Base-by-base conservation (phyloP, 2,329 filamentous ascomycete genomes). In the Paraphaeosphaeria minitans region DNA sequence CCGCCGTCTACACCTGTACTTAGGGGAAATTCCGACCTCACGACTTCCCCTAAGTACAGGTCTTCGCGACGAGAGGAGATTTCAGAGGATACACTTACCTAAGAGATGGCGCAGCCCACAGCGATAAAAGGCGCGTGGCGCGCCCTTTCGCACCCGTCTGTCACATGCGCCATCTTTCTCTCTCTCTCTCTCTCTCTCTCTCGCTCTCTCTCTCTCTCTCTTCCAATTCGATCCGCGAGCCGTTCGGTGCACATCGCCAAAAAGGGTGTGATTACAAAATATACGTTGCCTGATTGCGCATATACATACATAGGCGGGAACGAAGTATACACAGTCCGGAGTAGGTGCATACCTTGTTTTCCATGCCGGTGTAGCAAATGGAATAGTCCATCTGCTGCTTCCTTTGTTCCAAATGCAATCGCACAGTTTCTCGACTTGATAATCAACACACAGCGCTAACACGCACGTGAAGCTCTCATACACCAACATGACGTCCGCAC, bases 401-500 rank as follows among this genome's bases (percentile, higher is more conserved):
- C 22, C 33, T 48, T 33, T 46, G 39, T 53, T 3, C 29, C 35
- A 14, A 37, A 33, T 41, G 31, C 47, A 41, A 57, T 14, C 43
- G 12, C 33, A n/a, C 41, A 33, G 13, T 41, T 29, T n/a, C 19
- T 41, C 41, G 19, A 33, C 4, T 39, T n/a, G n/a, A n/a, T n/a
- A n/a, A n/a, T 13, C 53, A 39, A 47, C 31, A 51, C 43, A 4
- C n/a, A 16, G 16, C 9, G 33, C 53, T 54, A 24, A 58, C 29
- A 22, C 6, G 7, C 39, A 9, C 10, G 6, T n/a, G 29, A 41
- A 58, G 56, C 53, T 41, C 22, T 39, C 29, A 57, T 22, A 56
- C 56, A 41, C 14, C 52, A 67, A 43, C 29, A 85, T 85, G 83
- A 84, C 83, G 35, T 78, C 79, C 56, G 84, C 86, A 33, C 82